Percentiles rank a stretch among this genome's conserved stretches.
Evolutionary conservation across 176 grass and related monocot species (phyloP).

Genomic region (Ananas comosus): DNA sequence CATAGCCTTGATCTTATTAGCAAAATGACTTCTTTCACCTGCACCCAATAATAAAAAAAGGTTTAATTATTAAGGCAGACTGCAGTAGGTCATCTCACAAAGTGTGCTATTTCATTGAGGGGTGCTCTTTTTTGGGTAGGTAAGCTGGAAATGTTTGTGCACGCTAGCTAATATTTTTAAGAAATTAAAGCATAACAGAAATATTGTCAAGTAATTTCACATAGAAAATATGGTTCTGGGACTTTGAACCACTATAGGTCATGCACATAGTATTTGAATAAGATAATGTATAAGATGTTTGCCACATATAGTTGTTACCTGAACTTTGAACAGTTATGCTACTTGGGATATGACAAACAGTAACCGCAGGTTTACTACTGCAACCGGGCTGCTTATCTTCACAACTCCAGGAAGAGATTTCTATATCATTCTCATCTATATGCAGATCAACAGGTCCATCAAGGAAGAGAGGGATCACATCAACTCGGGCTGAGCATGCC

Average conservation of each 20-base stretch:
- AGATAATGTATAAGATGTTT: not conserved
- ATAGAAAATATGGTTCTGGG: not conserved
- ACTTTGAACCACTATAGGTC: not conserved
- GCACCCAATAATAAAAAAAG: conserved; percentile 10
- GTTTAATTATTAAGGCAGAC: not conserved
- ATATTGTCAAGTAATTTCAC: no score
- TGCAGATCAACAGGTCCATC: conserved; percentile 43
- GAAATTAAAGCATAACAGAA: no score
- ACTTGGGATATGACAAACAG: conserved; percentile 48
- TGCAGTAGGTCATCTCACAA: not conserved
- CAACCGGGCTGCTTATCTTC: conserved; percentile 15
- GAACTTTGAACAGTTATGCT: conserved; percentile 69
- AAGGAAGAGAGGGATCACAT: conserved; percentile 85
- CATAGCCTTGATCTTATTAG: conserved; percentile 74
- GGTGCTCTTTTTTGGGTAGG: no score
- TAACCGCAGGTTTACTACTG: conserved; percentile 29
- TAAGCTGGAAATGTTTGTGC: not conserved
- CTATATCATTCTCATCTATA: conserved; percentile 53
- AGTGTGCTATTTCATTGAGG: not conserved
- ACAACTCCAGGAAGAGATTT: conserved; percentile 33
- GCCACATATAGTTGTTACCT: conserved; percentile 35
- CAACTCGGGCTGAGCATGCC: conserved; percentile 54
- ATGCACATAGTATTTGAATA: not conserved
- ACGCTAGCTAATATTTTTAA: no score
- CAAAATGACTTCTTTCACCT: conserved; percentile 88